Conservation (phyloP, 2,329 filamentous ascomycete genomes). For the Verruconis gallopava region DNA sequence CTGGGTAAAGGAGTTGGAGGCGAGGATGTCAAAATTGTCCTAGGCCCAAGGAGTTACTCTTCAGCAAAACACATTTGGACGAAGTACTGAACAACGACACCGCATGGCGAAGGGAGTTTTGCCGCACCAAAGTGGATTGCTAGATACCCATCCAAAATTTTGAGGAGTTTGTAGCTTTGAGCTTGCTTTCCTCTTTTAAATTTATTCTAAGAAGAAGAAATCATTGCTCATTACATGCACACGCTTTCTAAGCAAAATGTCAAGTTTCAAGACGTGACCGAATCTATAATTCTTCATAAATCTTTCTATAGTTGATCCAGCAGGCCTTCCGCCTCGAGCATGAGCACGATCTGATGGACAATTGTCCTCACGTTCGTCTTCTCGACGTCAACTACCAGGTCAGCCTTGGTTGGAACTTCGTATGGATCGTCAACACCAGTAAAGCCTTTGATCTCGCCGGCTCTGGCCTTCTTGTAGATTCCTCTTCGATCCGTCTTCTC, state of each 20-base stretch:
- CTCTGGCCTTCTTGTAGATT: conserved; percentile 71
- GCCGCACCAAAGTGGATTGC: too few relatives aligned
- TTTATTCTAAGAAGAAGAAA: too few relatives aligned
- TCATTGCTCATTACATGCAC: too few relatives aligned
- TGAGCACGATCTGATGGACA: conserved; percentile 89
- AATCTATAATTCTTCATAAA: too few relatives aligned
- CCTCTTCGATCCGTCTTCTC: conserved; percentile 93
- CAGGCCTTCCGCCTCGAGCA: conserved; percentile 81
- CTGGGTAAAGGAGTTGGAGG: conserved; percentile 82
- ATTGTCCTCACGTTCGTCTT: conserved; percentile 83
- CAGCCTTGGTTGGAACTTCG: conserved; percentile 66
- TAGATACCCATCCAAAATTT: too few relatives aligned
- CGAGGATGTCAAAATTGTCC: conserved; percentile 44
- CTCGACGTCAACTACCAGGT: conserved; percentile 73
- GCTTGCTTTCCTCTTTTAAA: too few relatives aligned
- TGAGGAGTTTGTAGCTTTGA: too few relatives aligned
- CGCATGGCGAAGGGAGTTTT: too few relatives aligned
- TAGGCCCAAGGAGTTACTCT: not conserved
- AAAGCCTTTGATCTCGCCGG: conserved; percentile 93
- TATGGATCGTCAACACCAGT: conserved; percentile 97
- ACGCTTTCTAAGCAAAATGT: too few relatives aligned
- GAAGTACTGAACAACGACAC: too few relatives aligned
- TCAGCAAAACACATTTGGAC: too few relatives aligned
- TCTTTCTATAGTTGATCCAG: conserved; percentile 56
- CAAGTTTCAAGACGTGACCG: too few relatives aligned